Conservation (phyloP, 352 stramenopile species). For the Pythium dissimile region DNA sequence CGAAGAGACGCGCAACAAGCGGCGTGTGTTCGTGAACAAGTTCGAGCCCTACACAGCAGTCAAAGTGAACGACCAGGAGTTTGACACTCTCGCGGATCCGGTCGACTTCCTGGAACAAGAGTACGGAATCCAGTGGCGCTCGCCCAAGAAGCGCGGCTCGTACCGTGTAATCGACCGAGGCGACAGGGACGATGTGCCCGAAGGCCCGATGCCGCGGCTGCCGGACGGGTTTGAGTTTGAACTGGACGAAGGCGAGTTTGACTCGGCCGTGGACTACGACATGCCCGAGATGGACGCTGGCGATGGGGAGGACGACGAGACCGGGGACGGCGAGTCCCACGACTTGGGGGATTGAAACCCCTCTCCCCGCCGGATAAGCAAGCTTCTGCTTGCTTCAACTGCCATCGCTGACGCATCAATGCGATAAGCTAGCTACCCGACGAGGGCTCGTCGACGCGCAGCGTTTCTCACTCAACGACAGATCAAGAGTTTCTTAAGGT, state of each 20-base stretch:
- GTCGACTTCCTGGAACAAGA: slow-evolving; percentile 25
- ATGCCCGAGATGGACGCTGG: slow-evolving; percentile 1
- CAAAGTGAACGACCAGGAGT: slow-evolving; percentile 17
- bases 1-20: slow-evolving; percentile 13
- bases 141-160: slow-evolving; percentile 7
- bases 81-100: slow-evolving; percentile 28
- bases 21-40: slow-evolving; percentile 13
- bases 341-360: not conserved
- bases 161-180: slow-evolving; percentile 1
- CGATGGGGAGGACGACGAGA: not conserved
- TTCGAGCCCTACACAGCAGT: slow-evolving; percentile 21
- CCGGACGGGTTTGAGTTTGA: not conserved
- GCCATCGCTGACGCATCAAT: too few relatives aligned
- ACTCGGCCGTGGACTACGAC: slow-evolving; percentile 6
- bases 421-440: too few relatives aligned
- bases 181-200: not conserved
- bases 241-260: not conserved
- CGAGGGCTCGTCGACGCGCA: too few relatives aligned
- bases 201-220: slow-evolving; percentile 1
- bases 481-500: too few relatives aligned
- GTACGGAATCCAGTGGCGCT: slow-evolving; percentile 22
- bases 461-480: too few relatives aligned
- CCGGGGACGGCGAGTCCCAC: too few relatives aligned
- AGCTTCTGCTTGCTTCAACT: too few relatives aligned
- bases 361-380: too few relatives aligned